Conservation (phyloP, 2,329 filamentous ascomycete species). For the Penicillium aurantiogriseum region DNA sequence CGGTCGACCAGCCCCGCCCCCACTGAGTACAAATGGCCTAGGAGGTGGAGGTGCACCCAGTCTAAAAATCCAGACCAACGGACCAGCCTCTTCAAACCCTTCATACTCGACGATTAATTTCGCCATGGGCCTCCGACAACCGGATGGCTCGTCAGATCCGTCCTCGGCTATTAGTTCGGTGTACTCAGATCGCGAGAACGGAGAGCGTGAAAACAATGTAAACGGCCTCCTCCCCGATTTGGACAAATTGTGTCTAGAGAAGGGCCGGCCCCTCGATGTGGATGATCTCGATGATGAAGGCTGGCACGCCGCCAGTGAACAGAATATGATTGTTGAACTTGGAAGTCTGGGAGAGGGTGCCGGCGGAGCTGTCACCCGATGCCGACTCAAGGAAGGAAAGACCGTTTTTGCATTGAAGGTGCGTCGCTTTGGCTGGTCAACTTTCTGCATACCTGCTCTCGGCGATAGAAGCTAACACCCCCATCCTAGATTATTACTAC, state of each 20-base stretch:
- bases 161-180: slow-evolving; percentile 83
- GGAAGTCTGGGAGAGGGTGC: slow-evolving; percentile 92
- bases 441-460: not conserved
- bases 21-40: slow-evolving; percentile 66
- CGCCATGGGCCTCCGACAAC: slow-evolving; percentile 65
- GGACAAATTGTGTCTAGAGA: slow-evolving; percentile 77
- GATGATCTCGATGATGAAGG: slow-evolving; percentile 93
- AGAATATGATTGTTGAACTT: slow-evolving; percentile 82
- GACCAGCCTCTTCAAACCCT: slow-evolving; percentile 72
- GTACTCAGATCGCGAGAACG: slow-evolving; percentile 76
- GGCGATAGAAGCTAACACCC: slow-evolving; percentile 18
- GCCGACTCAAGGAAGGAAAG: slow-evolving; percentile 84
- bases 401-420: slow-evolving; percentile 97
- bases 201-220: slow-evolving; percentile 78
- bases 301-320: slow-evolving; percentile 88
- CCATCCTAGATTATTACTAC: slow-evolving; percentile 83
- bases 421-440: slow-evolving; percentile 26
- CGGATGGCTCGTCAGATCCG: slow-evolving; percentile 71
- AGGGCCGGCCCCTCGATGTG: slow-evolving; percentile 79
- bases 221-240: slow-evolving; percentile 73
- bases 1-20: slow-evolving; percentile 55
- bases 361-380: slow-evolving; percentile 90
- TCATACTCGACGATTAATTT: slow-evolving; percentile 82
- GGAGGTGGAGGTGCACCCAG: slow-evolving; percentile 81
- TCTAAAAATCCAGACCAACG: slow-evolving; percentile 71